Conservation (phyloP, 2,329 filamentous ascomycete genomes). For the Pseudocercospora eumusae region DNA sequence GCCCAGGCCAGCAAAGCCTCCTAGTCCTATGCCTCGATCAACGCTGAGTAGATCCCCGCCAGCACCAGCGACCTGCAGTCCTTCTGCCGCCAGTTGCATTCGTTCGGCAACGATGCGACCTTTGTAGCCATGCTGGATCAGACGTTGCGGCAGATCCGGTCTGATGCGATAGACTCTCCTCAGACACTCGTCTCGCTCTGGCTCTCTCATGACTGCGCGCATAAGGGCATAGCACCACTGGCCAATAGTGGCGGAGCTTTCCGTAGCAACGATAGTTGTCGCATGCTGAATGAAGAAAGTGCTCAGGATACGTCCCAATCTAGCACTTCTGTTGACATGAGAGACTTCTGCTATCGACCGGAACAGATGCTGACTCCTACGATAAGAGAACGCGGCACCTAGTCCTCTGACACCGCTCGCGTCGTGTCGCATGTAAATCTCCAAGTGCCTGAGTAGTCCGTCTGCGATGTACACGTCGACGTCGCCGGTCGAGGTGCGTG, state of each 20-base stretch:
- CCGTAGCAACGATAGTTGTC: slow-evolving; percentile 15
- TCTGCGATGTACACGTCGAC: slow-evolving; percentile 4
- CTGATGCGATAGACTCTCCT: slow-evolving; percentile 13
- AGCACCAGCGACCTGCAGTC: background rate
- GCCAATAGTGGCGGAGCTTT: slow-evolving; percentile 18
- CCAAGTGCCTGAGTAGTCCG: slow-evolving; percentile 12
- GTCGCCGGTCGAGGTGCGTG: slow-evolving; percentile 12
- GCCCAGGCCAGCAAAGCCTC: slow-evolving; percentile 9
- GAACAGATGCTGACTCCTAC: slow-evolving; percentile 20
- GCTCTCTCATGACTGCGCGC: slow-evolving; percentile 18
- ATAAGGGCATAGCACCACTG: slow-evolving; percentile 23
- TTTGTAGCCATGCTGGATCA: slow-evolving; percentile 16
- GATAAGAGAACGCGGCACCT: slow-evolving; percentile 12
- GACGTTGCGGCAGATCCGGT: slow-evolving; percentile 17
- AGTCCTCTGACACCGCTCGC: slow-evolving; percentile 6
- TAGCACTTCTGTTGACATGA: slow-evolving; percentile 11
- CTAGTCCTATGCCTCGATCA: background rate
- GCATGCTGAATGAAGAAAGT: slow-evolving; percentile 20
- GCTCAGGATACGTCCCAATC: slow-evolving; percentile 17
- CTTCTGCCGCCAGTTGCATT: slow-evolving; percentile 10
- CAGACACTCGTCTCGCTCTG: slow-evolving; percentile 17
- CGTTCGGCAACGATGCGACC: slow-evolving; percentile 17
- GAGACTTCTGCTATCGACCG: slow-evolving; percentile 21
- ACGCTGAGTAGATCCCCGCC: slow-evolving; percentile 1
- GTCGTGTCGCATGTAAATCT: slow-evolving; percentile 16